Base-by-base conservation (phyloP, 352 stramenopile genomes). In the Phytophthora ramorum region DNA sequence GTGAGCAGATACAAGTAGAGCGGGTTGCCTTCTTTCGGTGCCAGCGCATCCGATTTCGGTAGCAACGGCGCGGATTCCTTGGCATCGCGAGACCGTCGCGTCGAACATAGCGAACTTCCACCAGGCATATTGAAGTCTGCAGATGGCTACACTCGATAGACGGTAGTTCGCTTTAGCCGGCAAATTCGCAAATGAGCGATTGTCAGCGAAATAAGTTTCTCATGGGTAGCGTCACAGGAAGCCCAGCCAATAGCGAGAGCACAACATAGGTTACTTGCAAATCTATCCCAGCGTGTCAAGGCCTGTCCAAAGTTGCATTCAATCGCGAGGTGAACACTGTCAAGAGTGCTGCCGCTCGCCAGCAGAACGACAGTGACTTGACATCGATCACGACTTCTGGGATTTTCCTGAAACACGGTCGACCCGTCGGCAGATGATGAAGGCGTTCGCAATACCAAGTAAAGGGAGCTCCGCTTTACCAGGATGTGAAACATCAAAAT, bases 1-100 rank as follows among this genome's bases (percentile, higher is more conserved):
- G 78, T 90, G 34, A 92, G 81, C n/a, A 92, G 55, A 26, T 83
- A 87, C 16, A 91, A 75, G 43, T 71, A 71, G 4, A 71, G 56
- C 16, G 59, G 63, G 13, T 60, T 65, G 34, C 40, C 54, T n/a
- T 55, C 55, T 20, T 65, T 70, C 14, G 63, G 53, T 16, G 53
- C n/a, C 35, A 69, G 5, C 1, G 48, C 17, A 26, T 73, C 48
- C 24, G 32, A 28, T 13, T 58, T 73, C 7, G 66, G 66, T 20
- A 73, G 40, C 4, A 73, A 48, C 24, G 59, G 66, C 0, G 46
- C 9, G 19, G 59, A 50, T 43, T 73, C 66, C 6, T 63, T 41
- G 7, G 30, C 6, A 2, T 32, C 26, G 7, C 26, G 62, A 43
- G 50, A 28, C n/a, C 35, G 58, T 49, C 51, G 28, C 0, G 40